These are phyloP conservation scores for Tylopilus vinaceipallidus DNA, from an alignment of 768 basidiomycete genomes.

Conservation along the genomic window DNA sequence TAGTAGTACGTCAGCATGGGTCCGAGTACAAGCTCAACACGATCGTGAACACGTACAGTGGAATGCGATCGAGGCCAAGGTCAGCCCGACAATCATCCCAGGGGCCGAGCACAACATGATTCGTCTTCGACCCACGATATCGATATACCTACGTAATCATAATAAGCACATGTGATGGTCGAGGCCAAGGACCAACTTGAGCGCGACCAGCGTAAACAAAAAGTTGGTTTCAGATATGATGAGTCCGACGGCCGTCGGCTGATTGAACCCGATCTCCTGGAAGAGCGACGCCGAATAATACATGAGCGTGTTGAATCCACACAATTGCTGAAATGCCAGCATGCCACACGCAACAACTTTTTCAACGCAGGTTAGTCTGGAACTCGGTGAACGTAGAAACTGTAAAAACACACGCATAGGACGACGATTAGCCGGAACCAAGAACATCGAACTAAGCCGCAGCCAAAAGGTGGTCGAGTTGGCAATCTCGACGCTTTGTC, in stretches of 20 bases:
- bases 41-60: constrained; percentile 33
- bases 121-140: constrained; percentile 63
- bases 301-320: constrained; percentile 82
- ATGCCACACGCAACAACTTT: constrained; percentile 75
- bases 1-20: background rate
- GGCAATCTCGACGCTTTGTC: constrained; percentile 58
- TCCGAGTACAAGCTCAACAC: background rate
- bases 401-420: constrained; percentile 54
- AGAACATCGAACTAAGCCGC: constrained; percentile 53
- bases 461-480: constrained; percentile 60
- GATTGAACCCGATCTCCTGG: constrained; percentile 76
- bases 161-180: background rate
- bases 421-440: constrained; percentile 58
- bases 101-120: constrained; percentile 73
- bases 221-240: constrained; percentile 80
- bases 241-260: constrained; percentile 78
- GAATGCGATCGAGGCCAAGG: constrained; percentile 63
- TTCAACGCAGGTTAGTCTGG: background rate
- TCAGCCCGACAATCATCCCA: constrained; percentile 67
- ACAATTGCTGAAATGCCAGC: constrained; percentile 82
- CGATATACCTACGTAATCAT: constrained; percentile 41
- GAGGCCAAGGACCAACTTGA: constrained; percentile 41
- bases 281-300: constrained; percentile 77
- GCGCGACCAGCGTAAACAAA: constrained; percentile 70
- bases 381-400: background rate